These are phyloP conservation scores for Diaporthe velutina DNA, from an alignment of 2,329 filamentous ascomycete genomes.

Conservation along the genomic window DNA sequence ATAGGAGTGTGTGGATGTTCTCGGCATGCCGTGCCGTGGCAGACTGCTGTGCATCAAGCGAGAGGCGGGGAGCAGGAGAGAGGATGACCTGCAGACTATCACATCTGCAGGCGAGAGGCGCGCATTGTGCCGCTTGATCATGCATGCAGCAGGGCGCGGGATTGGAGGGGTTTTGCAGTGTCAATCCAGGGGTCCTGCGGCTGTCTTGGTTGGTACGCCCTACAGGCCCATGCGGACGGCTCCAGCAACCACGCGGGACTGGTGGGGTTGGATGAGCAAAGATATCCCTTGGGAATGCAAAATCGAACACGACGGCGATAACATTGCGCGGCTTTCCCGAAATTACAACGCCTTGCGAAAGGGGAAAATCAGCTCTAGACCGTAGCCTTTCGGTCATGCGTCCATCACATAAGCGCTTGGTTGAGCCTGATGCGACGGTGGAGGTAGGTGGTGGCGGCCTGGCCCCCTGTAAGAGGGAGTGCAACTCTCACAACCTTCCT, in stretches of 20 bases:
- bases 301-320: background rate
- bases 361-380: slow-evolving; percentile 6
- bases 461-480: background rate
- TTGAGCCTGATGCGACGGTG: background rate
- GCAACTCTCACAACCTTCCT: background rate
- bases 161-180: background rate
- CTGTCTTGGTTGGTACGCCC: slow-evolving; percentile 7
- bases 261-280: background rate
- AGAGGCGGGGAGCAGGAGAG: background rate
- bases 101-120: slow-evolving; percentile 31
- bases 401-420: background rate
- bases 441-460: background rate
- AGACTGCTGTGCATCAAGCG: slow-evolving; percentile 1
- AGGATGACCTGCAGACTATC: slow-evolving; percentile 26
- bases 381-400: background rate
- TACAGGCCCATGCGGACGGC: background rate
- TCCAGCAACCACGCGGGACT: background rate
- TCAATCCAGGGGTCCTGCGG: slow-evolving; percentile 36
- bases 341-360: background rate
- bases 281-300: background rate
- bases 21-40: slow-evolving; percentile 31
- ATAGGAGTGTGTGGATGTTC: slow-evolving; percentile 19
- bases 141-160: slow-evolving; percentile 41
- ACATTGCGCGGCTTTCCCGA: background rate
- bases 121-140: slow-evolving; percentile 40